Evolutionary conservation across 2,329 filamentous ascomycete genomes (phyloP).

Genomic region (Penicillium sp.): DNA sequence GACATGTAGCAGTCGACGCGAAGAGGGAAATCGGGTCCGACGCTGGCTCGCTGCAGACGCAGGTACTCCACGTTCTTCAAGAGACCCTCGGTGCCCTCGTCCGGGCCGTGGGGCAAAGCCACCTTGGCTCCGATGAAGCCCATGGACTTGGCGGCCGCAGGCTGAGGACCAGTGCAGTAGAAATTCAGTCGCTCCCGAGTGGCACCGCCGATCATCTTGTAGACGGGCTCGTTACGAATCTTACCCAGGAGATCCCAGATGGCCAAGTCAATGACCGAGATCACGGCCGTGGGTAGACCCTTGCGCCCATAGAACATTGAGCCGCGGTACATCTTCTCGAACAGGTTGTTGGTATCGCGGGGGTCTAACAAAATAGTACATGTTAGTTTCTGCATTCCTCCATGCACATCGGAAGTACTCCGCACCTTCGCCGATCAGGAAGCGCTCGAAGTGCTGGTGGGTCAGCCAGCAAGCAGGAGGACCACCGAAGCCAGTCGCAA

Average conservation of each 20-base stretch:
- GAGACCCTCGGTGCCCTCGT: constrained; percentile 77
- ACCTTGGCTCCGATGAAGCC: constrained; percentile 92
- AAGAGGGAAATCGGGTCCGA: constrained; percentile 86
- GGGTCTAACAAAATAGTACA: constrained; percentile 57
- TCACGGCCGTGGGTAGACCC: constrained; percentile 83
- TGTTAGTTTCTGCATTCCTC: background rate
- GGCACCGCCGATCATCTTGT: constrained; percentile 90
- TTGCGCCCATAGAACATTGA: constrained; percentile 98
- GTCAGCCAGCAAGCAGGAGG: constrained; percentile 93
- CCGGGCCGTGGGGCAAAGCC: constrained; percentile 82
- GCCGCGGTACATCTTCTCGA: constrained; percentile 93
- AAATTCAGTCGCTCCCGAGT: constrained; percentile 81
- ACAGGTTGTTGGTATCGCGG: constrained; percentile 84
- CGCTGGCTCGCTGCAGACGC: constrained; percentile 75
- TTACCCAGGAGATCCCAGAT: constrained; percentile 92
- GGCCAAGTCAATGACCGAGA: constrained; percentile 90
- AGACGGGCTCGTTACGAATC: constrained; percentile 87
- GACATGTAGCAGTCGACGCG: constrained; percentile 99
- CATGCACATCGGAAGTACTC: background rate
- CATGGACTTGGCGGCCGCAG: constrained; percentile 74
- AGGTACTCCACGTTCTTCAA: constrained; percentile 89
- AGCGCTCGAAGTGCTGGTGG: constrained; percentile 88
- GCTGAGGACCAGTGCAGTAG: constrained; percentile 91
- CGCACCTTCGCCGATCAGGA: constrained; percentile 73
- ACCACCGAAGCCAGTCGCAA: constrained; percentile 90